Percentiles rank a stretch among this genome's conserved stretches.
These are phyloP conservation scores for Apophysomyces variabilis DNA, from an alignment of 371 early-diverging fungal species.

Conservation along the genomic window DNA sequence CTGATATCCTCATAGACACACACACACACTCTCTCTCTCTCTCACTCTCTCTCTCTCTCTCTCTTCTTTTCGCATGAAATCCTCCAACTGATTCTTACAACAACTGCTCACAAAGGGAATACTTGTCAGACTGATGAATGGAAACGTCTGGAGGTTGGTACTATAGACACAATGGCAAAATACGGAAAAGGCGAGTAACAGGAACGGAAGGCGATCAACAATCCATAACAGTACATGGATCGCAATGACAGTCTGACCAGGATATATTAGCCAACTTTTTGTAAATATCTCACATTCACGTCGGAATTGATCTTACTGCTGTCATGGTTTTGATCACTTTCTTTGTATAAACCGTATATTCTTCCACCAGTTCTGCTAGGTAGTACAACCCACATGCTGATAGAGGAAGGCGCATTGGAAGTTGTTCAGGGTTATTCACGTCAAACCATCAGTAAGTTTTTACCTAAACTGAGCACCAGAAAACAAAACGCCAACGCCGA, in stretches of 20 bases:
- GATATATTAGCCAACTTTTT: neutral
- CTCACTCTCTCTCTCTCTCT: too few species aligned
- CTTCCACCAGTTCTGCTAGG: constrained; percentile 79
- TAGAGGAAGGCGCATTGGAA: neutral
- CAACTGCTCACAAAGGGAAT: constrained; percentile 69
- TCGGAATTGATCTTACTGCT: constrained; percentile 44
- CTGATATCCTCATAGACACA: too few species aligned
- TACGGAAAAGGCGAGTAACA: constrained; percentile 65
- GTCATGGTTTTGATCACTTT: constrained; percentile 76
- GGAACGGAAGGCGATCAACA: constrained; percentile 72
- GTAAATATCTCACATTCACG: neutral
- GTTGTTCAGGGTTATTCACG: too few species aligned
- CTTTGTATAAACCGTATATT: constrained; percentile 81
- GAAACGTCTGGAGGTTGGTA: constrained; percentile 73
- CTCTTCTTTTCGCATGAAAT: too few species aligned
- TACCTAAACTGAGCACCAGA: constrained; percentile 52
- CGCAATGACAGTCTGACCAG: constrained; percentile 55
- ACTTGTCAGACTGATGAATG: constrained; percentile 69
- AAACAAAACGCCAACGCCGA: constrained; percentile 47
- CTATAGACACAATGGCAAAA: constrained; percentile 75
- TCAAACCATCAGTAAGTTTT: neutral
- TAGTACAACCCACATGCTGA: constrained; percentile 88
- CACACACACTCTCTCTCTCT: too few species aligned
- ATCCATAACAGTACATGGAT: constrained; percentile 70
- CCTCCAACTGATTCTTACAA: constrained; percentile 45